Evolutionary conservation across 208 protist species (phyloP).

Genomic region (Leishmania tarentolae): DNA sequence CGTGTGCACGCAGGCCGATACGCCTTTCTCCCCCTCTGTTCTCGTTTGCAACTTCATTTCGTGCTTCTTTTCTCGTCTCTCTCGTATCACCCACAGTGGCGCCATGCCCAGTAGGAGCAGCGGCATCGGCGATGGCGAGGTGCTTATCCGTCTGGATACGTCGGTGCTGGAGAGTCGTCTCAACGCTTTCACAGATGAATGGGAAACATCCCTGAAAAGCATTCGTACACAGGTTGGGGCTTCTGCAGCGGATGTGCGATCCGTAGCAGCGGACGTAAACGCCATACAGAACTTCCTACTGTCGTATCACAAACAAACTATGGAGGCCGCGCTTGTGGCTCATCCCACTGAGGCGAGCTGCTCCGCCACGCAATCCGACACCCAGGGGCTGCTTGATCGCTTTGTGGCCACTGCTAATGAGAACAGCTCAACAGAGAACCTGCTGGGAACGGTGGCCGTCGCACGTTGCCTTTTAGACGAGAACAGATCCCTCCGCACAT

Average conservation of each 20-base stretch:
- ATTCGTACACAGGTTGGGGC: conserved; percentile 17
- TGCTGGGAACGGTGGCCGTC: conserved; percentile 35
- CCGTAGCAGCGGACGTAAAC: conserved; percentile 18
- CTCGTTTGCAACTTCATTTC: background rate
- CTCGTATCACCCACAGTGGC: background rate
- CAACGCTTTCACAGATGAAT: conserved; percentile 29
- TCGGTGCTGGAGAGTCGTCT: conserved; percentile 52
- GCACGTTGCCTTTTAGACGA: conserved; percentile 31
- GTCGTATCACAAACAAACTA: conserved; percentile 24
- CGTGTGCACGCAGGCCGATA: background rate
- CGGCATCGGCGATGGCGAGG: background rate
- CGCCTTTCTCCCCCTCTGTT: background rate
- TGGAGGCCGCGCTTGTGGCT: conserved; percentile 26
- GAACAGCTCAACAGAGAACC: conserved; percentile 16
- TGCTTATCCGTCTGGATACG: conserved; percentile 26
- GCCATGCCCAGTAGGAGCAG: conserved; percentile 2
- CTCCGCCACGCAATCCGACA: background rate
- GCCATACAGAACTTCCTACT: conserved; percentile 36
- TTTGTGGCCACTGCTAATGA: background rate
- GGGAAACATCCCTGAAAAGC: conserved; percentile 21
- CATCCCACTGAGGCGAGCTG: background rate
- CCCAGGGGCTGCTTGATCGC: conserved; percentile 8
- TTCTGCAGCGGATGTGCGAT: conserved; percentile 15
- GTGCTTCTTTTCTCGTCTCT: conserved; percentile 4
- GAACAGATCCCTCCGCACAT: conserved; percentile 29